Percentiles rank a stretch among this genome's conserved stretches.
phyloP scores from a whole-genome alignment of 371 early-diverging fungal genomes.

The Amoeboradix gromovi region DNA sequence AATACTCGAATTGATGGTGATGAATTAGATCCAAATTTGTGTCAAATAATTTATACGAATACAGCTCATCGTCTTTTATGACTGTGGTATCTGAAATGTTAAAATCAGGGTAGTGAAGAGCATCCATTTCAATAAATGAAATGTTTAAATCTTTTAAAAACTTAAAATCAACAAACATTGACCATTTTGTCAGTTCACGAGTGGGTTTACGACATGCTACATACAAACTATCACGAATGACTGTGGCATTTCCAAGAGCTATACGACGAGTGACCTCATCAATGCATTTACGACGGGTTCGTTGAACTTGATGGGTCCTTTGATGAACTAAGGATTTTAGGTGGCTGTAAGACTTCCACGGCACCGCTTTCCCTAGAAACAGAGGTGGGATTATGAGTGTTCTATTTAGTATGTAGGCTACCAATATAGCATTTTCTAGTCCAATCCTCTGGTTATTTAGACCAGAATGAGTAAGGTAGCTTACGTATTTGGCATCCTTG shows the following conservation, averaged over 20 bases:
- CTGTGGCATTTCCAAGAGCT: not conserved
- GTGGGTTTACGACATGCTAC: not conserved
- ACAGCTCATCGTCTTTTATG: not conserved
- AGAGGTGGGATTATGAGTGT: constrained; percentile 1
- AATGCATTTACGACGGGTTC: not conserved
- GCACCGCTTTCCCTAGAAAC: not conserved
- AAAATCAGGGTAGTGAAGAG: not conserved
- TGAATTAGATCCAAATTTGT: not conserved
- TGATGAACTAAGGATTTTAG: not conserved
- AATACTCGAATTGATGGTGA: not conserved
- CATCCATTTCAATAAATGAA: not conserved
- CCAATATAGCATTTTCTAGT: constrained; percentile 1
- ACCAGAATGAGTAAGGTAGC: constrained; percentile 1
- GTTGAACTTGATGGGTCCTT: not conserved
- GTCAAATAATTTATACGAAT: not conserved
- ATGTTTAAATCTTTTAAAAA: not conserved
- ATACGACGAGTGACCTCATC: not conserved
- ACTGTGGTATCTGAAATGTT: not conserved
- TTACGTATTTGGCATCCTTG: not conserved
- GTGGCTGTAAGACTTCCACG: not conserved
- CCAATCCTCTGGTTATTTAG: not conserved
- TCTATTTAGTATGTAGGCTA: not conserved
- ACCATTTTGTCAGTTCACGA: not conserved
- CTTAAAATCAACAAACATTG: not conserved
- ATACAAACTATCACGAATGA: not conserved